These are phyloP conservation scores for Crithidia thermophila DNA, from an alignment of 208 protist species.

Conservation along the genomic window DNA sequence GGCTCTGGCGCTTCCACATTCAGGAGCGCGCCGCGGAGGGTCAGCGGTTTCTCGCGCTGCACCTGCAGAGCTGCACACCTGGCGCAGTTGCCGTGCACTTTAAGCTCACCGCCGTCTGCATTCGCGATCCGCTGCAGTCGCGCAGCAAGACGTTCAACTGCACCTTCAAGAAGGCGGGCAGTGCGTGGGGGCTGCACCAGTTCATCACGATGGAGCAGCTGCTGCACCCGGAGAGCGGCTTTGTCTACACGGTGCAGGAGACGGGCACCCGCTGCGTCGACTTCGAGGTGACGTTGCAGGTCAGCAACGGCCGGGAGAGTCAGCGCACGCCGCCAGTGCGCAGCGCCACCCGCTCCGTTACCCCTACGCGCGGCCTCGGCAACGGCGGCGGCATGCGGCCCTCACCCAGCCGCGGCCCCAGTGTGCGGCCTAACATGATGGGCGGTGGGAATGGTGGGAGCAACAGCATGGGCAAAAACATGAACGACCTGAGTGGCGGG, in stretches of 20 bases:
- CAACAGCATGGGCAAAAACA: not conserved
- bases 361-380: constrained; percentile 21
- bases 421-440: constrained; percentile 16
- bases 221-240: constrained; percentile 57
- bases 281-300: constrained; percentile 77
- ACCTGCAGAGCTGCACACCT: constrained; percentile 81
- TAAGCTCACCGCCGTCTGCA: constrained; percentile 69
- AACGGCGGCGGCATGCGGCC: constrained; percentile 1
- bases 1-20: constrained; percentile 85
- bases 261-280: constrained; percentile 66
- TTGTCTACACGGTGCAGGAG: constrained; percentile 71
- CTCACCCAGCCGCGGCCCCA: constrained; percentile 23
- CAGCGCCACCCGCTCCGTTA: constrained; percentile 32
- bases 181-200: constrained; percentile 89
- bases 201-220: constrained; percentile 73
- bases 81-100: constrained; percentile 65
- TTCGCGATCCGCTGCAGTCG: constrained; percentile 59
- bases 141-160: constrained; percentile 87
- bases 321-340: constrained; percentile 38
- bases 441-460: constrained; percentile 1
- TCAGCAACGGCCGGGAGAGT: constrained; percentile 33
- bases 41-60: constrained; percentile 72
- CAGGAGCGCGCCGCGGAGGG: constrained; percentile 62
- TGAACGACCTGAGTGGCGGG: constrained; percentile 5
- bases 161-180: constrained; percentile 80